Percentiles rank a stretch among this genome's conserved stretches.
These are phyloP conservation scores for Heritiera littoralis DNA, from an alignment of 345 rosid species.

Conservation along the genomic window DNA sequence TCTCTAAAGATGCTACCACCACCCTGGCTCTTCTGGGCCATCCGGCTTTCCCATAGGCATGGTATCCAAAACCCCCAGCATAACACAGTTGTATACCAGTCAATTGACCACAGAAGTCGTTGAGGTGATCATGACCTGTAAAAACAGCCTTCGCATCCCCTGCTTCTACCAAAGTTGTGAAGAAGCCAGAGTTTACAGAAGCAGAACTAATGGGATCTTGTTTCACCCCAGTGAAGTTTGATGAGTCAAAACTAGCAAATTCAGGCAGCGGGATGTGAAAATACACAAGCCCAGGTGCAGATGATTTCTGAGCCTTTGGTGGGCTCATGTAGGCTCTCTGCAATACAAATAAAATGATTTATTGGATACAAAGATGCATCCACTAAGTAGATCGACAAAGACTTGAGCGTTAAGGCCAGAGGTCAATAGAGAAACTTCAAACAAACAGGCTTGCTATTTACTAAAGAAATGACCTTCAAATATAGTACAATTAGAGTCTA, in stretches of 20 bases:
- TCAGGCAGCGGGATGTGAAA: conserved; percentile 95
- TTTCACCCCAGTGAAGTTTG: conserved; percentile 65
- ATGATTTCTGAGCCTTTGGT: conserved; percentile 55
- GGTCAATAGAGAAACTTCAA: neutral
- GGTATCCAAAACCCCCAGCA: conserved; percentile 94
- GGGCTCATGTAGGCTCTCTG: conserved; percentile 61
- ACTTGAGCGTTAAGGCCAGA: neutral
- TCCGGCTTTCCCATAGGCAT: conserved; percentile 91
- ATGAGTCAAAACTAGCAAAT: conserved; percentile 51
- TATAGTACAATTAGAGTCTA: neutral
- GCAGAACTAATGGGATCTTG: conserved; percentile 76
- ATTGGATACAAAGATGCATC: neutral
- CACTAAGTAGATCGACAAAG: neutral
- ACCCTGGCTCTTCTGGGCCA: conserved; percentile 88
- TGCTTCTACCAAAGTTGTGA: conserved; percentile 68
- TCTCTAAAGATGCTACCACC: conserved; percentile 70
- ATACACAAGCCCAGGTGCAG: conserved; percentile 87
- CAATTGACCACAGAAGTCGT: conserved; percentile 77
- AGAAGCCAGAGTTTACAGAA: conserved; percentile 84
- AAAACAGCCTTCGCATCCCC: conserved; percentile 90
- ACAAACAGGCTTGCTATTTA: neutral
- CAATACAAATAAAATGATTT: conserved; percentile 15
- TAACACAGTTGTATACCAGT: conserved; percentile 82
- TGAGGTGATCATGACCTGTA: conserved; percentile 85
- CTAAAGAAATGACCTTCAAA: neutral